Evolutionary conservation across 768 basidiomycete species (phyloP).

Genomic region (Lactarius hengduanensis): DNA sequence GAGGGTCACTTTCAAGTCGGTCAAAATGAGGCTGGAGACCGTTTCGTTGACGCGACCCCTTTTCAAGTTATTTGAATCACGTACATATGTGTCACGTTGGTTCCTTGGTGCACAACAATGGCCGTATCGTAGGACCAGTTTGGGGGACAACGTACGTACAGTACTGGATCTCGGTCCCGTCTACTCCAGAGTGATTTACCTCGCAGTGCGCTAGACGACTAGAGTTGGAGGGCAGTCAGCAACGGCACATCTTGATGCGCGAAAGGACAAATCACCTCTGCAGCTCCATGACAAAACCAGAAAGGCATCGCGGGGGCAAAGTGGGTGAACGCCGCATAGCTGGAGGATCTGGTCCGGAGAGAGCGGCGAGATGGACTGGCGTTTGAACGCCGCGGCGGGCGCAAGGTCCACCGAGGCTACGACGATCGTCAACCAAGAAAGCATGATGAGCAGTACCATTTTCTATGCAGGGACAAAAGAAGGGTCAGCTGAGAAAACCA

Average conservation of each 20-base stretch:
- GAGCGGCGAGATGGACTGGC: conserved; percentile 7
- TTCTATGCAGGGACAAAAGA: background rate
- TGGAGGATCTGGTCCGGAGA: conserved; percentile 36
- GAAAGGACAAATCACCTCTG: conserved; percentile 1
- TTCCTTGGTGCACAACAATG: conserved; percentile 59
- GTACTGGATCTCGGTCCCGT: background rate
- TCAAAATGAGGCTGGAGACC: background rate
- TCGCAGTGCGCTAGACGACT: conserved; percentile 5
- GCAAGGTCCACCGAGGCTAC: background rate
- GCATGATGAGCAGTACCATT: background rate
- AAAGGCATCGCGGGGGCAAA: conserved; percentile 49
- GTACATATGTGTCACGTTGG: conserved; percentile 37
- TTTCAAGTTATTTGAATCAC: background rate
- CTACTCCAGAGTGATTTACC: background rate
- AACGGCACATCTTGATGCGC: background rate
- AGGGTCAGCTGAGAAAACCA: background rate
- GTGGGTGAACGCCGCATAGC: conserved; percentile 47
- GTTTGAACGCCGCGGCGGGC: background rate
- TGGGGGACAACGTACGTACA: background rate
- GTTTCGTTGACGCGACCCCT: background rate
- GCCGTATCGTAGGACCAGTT: conserved; percentile 35
- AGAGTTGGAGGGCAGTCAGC: background rate
- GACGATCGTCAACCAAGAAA: background rate
- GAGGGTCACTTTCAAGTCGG: conserved; percentile 30
- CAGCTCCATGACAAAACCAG: background rate